Evolutionary conservation across 2,329 filamentous ascomycete genomes (phyloP).

Genomic region (Paraconiothyrium sp.): DNA sequence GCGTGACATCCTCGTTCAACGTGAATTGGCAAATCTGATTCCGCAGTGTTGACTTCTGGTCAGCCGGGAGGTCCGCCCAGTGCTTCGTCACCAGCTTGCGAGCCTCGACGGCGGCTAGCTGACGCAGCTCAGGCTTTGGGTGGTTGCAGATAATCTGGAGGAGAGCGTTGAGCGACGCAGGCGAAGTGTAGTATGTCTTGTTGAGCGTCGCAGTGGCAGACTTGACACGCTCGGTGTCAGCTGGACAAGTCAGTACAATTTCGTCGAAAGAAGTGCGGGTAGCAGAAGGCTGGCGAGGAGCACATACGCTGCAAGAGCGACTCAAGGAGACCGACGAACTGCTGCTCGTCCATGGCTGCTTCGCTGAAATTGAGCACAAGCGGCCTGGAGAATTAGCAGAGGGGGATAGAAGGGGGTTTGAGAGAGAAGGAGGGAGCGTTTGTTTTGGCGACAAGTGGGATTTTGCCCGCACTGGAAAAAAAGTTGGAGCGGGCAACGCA

Average conservation of each 20-base stretch:
- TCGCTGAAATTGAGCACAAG: constrained; percentile 18
- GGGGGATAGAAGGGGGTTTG: neutral
- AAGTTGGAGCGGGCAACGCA: constrained; percentile 9
- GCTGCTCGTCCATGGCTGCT: constrained; percentile 76
- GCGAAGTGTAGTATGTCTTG: constrained; percentile 90
- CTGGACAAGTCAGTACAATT: constrained; percentile 60
- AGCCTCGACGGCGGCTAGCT: constrained; percentile 91
- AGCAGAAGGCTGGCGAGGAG: constrained; percentile 17
- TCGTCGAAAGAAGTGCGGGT: constrained; percentile 1
- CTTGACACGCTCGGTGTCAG: constrained; percentile 80
- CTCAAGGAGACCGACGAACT: constrained; percentile 87
- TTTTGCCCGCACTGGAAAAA: constrained; percentile 18
- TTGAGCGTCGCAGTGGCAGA: constrained; percentile 88
- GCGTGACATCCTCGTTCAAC: constrained; percentile 77
- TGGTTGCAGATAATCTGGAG: constrained; percentile 89
- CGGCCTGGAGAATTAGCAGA: constrained; percentile 9
- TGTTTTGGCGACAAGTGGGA: constrained; percentile 15
- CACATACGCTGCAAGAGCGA: constrained; percentile 85
- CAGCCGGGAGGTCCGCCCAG: constrained; percentile 77
- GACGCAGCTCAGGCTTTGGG: constrained; percentile 75
- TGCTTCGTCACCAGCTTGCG: constrained; percentile 84
- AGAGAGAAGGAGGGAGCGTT: constrained; percentile 4
- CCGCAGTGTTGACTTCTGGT: constrained; percentile 82
- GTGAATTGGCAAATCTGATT: constrained; percentile 85
- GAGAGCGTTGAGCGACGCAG: constrained; percentile 83